phyloP scores from a whole-genome alignment of 495 filamentous ascomycete species.

The Podospora sp. region DNA sequence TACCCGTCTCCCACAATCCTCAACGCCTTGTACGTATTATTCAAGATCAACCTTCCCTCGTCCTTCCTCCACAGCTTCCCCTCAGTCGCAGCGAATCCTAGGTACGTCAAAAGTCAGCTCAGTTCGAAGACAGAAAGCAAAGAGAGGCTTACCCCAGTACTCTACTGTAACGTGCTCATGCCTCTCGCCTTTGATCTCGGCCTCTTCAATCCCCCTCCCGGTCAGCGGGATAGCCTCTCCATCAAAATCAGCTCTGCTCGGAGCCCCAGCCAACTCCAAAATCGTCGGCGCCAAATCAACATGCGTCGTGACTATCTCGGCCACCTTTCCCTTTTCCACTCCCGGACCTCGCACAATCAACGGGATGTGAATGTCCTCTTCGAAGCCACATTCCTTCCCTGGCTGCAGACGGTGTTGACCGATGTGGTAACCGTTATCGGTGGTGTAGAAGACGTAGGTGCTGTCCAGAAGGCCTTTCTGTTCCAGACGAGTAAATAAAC shows the following conservation, averaged over 20 bases:
- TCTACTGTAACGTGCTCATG: constrained; percentile 71
- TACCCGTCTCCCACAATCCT: constrained; percentile 58
- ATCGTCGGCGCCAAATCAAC: constrained; percentile 71
- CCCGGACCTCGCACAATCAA: constrained; percentile 65
- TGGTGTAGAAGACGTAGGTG: constrained; percentile 72
- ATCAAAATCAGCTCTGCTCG: constrained; percentile 58
- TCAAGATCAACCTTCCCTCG: constrained; percentile 32
- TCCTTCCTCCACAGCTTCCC: constrained; percentile 40
- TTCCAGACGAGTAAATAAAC: constrained; percentile 55
- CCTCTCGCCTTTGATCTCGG: constrained; percentile 28
- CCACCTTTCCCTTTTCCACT: constrained; percentile 45
- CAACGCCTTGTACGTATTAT: constrained; percentile 68
- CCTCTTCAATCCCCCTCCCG: constrained; percentile 32
- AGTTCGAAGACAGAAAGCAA: no score
- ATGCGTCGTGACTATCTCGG: constrained; percentile 66
- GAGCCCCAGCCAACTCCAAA: constrained; percentile 55
- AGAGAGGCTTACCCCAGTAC: constrained; percentile 52
- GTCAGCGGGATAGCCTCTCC: constrained; percentile 58
- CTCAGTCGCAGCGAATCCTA: constrained; percentile 51
- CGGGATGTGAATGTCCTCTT: constrained; percentile 75
- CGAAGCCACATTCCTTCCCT: constrained; percentile 71
- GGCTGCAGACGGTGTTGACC: constrained; percentile 72
- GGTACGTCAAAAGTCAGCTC: no score
- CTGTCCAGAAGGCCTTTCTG: constrained; percentile 59
- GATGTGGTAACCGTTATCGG: constrained; percentile 77